Base-by-base conservation (phyloP, 495 filamentous ascomycete species). In the Hypoxylon perforatum region DNA sequence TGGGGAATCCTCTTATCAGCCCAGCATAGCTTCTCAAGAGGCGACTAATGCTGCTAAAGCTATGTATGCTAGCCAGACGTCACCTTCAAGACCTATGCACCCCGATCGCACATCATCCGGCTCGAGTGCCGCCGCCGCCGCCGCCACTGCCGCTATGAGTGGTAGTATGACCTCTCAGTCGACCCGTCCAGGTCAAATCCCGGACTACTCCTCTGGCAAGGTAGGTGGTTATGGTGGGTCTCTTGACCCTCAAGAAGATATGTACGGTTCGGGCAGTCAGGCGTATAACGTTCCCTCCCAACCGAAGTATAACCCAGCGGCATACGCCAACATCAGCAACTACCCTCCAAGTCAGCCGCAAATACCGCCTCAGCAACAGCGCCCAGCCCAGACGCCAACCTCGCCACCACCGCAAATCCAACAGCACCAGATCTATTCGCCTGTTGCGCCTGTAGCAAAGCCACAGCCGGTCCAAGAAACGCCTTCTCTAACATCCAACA, bases 301-400 rank as follows among this genome's bases (percentile, higher is more conserved):
- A 65, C 82, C 85, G 18, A 86, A 84, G 63, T 92, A 94, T 73
- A 88, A 93, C 73, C 91, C 91, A 36, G 82, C 85, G 28, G 87
- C 86, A 50, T 94, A 93, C 75, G 88, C 86, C 56, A 81, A 86
- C 51, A 86, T 91, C 39, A 80, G 77, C 60, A 79, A 75, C 41
- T 80, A 80, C 50, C 76, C 66, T 12, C 66, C 83, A 12, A 69
- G 77, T 1, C 80, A 83, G 53, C 78, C 74, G 15, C 72, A 77
- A 42, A 67, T 75, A 6, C 76, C 69, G 39, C 71, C 72, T 33
- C 76, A 68, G 53, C 73, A 71, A 61, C 62, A 69, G 53, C 78
- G 70, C 23, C 68, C 63, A 41, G 65, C 51, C 50, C 80, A 69
- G 53, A 71, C 76, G 49, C 70, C 77, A 46, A 61, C 76, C 36